Evolutionary conservation across 108 stramenopile species (phyloP), one percentile per base, ranked within the genome.

Genomic region (Cylindrotheca closterium): DNA sequence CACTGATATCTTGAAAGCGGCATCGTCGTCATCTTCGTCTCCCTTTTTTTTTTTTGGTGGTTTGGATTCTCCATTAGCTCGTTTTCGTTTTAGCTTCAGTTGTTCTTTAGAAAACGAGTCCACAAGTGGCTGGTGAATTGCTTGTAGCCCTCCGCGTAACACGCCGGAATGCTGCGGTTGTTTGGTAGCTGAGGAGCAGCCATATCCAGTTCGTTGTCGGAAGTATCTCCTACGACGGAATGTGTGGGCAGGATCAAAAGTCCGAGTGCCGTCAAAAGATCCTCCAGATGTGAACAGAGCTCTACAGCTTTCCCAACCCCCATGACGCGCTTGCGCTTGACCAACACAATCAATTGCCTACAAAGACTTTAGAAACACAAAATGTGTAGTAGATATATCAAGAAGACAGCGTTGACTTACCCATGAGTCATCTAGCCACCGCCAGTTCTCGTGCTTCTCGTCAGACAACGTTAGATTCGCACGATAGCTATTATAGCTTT

Each of bases 261-360:
- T 51, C 26, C 88, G 73, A 18, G 24, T 51, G 0, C 79, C 76
- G 31, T 33, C 56, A 54, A 89, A 89, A 25, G 69, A 65, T n/a
- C 51, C 71, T 10, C 29, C 55, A 28, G 68, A 63, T 24, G 60
- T 72, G 33, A 63, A 48, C 10, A 86, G 60, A 65, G 68, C 71
- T 33, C 65, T 52, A 61, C 81, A 80, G 50, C 79, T 82, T 47
- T 89, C 88, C 85, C 85, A 89, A 17, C 84, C 88, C 26, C 79
- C 77, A 10, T 65, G 33, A 45, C 57, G 55, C 30, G 79, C 55
- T 21, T 60, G 52, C 1, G 62, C 69, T 54, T 73, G 67, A 28
- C 85, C 85, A 67, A 73, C 53, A 34, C 60, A 75, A 55, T 86
- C 85, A n/a, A 85, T 75, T 12, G 47, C 29, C 79, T 79, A 30